phyloP scores from a whole-genome alignment of 2,329 filamentous ascomycete genomes.

The Juglanconis sp. region DNA sequence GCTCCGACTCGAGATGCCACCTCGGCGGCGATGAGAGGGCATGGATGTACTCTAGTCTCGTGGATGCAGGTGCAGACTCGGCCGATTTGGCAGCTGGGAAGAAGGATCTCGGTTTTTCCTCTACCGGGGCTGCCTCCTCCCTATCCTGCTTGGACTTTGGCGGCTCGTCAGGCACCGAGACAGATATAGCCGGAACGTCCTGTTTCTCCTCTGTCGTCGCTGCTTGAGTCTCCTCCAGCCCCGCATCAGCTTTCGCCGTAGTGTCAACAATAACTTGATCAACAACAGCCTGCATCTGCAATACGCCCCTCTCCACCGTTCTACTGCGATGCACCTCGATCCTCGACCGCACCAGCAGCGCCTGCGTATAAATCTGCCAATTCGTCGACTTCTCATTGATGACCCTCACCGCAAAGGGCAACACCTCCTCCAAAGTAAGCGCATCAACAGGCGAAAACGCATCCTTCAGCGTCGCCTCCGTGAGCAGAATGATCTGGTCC shows the following conservation, averaged over 20 bases:
- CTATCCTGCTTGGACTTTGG: constrained; percentile 11
- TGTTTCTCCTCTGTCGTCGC: constrained; percentile 29
- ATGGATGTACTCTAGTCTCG: constrained; percentile 81
- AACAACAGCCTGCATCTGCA: constrained; percentile 92
- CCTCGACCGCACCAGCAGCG: constrained; percentile 80
- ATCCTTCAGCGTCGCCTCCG: constrained; percentile 84
- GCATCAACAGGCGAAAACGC: constrained; percentile 78
- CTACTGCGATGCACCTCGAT: constrained; percentile 85
- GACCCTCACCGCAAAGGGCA: constrained; percentile 87
- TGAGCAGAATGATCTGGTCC: constrained; percentile 87
- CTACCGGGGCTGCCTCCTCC: constrained; percentile 9
- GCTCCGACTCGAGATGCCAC: constrained; percentile 92
- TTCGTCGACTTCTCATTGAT: constrained; percentile 86
- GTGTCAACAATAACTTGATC: constrained; percentile 94
- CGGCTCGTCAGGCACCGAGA: constrained; percentile 23
- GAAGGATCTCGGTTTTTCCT: constrained; percentile 67
- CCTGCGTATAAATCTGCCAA: constrained; percentile 97
- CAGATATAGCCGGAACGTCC: constrained; percentile 6
- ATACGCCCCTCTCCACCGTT: constrained; percentile 82
- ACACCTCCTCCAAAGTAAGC: constrained; percentile 86
- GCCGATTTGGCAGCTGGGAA: constrained; percentile 70
- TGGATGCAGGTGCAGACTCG: constrained; percentile 73
- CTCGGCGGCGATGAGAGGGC: constrained; percentile 78
- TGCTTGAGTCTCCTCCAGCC: constrained; percentile 8
- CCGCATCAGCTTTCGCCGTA: constrained; percentile 26